Percentiles rank a stretch among this genome's conserved stretches.
Conservation (phyloP, 257 asterid species). For the Verbascum thapsus region DNA sequence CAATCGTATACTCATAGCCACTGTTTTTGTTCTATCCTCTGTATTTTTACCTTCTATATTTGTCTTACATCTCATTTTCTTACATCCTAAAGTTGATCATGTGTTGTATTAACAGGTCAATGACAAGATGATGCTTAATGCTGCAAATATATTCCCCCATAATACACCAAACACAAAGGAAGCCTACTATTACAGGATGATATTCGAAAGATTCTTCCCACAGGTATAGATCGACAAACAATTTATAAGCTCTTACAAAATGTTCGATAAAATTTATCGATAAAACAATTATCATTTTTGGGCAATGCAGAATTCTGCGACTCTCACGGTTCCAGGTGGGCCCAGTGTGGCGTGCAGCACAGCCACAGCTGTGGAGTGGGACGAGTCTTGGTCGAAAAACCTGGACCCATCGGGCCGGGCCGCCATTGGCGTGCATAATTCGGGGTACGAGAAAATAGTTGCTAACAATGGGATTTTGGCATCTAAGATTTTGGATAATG, state of each 20-base stretch:
- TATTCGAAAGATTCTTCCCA: constrained; percentile 92
- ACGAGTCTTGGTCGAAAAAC: constrained; percentile 83
- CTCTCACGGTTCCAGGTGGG: constrained; percentile 85
- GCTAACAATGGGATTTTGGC: constrained; percentile 45
- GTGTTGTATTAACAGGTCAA: constrained; percentile 52
- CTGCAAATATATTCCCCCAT: constrained; percentile 75
- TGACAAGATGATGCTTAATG: constrained; percentile 89
- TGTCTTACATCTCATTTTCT: background rate
- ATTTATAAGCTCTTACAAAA: too few relatives aligned
- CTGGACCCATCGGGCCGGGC: constrained; percentile 96
- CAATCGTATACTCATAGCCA: background rate
- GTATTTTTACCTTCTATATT: background rate
- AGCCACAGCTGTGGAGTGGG: constrained; percentile 84
- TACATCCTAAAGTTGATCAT: background rate
- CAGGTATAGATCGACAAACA: constrained; percentile 74
- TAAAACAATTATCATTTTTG: background rate
- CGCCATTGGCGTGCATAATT: constrained; percentile 84
- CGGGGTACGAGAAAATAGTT: constrained; percentile 57
- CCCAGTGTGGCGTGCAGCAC: constrained; percentile 95
- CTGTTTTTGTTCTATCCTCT: background rate
- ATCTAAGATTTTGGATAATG: constrained; percentile 37
- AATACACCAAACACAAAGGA: constrained; percentile 91
- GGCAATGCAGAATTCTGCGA: constrained; percentile 71
- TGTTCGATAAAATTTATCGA: too few relatives aligned
- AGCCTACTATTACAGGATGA: constrained; percentile 87